phyloP scores from a whole-genome alignment of 2,329 filamentous ascomycete genomes.

The Pyricularia sp. region DNA sequence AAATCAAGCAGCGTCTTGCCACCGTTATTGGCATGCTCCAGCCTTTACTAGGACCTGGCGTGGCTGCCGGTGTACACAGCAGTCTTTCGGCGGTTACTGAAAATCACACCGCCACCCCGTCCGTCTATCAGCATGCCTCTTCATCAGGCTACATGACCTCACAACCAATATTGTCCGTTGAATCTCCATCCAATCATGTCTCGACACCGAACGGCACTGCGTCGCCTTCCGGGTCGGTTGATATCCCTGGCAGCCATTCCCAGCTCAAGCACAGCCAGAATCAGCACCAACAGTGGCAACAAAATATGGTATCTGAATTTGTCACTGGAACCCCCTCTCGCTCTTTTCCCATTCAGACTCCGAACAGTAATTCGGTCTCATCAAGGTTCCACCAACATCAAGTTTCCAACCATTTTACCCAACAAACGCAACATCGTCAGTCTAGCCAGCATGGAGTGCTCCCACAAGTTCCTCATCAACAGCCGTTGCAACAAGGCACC shows the following conservation, averaged over 20 bases:
- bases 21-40: conserved; percentile 52
- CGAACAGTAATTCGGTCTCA: neutral
- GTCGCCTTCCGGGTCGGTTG: conserved; percentile 20
- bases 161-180: neutral
- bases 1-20: conserved; percentile 57
- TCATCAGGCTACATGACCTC: neutral
- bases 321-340: neutral
- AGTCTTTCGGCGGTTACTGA: neutral
- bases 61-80: neutral
- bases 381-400: neutral
- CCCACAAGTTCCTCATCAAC: conserved; percentile 9
- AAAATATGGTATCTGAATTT: neutral
- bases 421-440: neutral
- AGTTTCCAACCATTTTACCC: neutral
- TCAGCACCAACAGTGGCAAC: conserved; percentile 9
- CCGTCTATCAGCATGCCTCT: neutral
- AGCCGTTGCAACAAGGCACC: conserved; percentile 2
- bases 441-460: conserved; percentile 4
- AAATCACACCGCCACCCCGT: neutral
- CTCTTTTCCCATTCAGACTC: neutral
- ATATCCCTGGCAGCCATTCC: conserved; percentile 1
- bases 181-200: conserved; percentile 10
- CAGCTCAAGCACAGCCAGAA: neutral
- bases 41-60: conserved; percentile 31
- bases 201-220: conserved; percentile 26